Evolutionary conservation across 352 stramenopile species (phyloP), one percentile per base, ranked within the genome.

Genomic region (Plasmopara muralis): DNA sequence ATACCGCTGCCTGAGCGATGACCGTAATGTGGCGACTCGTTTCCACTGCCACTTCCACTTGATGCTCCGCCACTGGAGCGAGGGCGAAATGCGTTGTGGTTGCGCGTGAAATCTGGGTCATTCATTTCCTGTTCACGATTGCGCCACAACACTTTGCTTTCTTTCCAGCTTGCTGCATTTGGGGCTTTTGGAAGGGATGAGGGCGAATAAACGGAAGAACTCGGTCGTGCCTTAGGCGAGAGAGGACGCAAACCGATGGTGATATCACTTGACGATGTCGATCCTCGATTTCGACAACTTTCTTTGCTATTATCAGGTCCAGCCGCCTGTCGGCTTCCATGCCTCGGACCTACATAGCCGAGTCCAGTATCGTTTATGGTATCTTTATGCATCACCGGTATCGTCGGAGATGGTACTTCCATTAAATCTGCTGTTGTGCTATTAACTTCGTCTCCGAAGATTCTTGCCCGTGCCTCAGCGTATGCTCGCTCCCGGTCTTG

Each of bases 51-150:
- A 34, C 59, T 68, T 39, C 63, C 63, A 58, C 54, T 71, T 4
- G 60, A 65, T 31, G 47, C 51, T 12, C 55, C 59, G 20, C 63
- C 59, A 30, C 58, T 71, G 3, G 58, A 71, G 14, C 59, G 63
- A 51, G 72, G 72, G 9, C 75, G 76, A 39, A 85, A 87, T 15
- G 69, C 71, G 31, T 90, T 66, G 47, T 84, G 80, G 54, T 93
- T 83, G 31, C 84, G 80, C 33, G 84, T 87, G 37, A 97, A 97
- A 60, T 97, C 88, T 2, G 88, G 88, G 64, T 98, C 93, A 50
- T 95, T 96, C 58, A 94, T 57, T 68, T 98, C 93, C 62, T 97
- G 84, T 55, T 96, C 80, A 29, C 89, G 85, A 72, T 98, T 97
- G 18, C 93, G 83, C 74, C 89, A 97, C 41, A 96, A 76, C 31